Conservation (phyloP, 345 rosid species). For the Hibiscus syriacus region DNA sequence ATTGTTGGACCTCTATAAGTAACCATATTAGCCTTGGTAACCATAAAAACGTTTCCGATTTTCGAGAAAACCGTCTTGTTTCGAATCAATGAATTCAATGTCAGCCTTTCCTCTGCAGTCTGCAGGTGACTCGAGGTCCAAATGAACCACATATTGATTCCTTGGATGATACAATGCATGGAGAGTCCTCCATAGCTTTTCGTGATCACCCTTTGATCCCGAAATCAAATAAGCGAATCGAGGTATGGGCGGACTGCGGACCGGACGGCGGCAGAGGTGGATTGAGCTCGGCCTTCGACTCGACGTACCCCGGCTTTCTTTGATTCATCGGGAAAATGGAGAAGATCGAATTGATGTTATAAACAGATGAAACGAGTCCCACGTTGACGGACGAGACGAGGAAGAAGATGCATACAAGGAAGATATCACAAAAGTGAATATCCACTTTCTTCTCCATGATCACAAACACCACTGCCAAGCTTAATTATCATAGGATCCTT, state of each 20-base stretch:
- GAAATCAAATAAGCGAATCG: conserved; percentile 91
- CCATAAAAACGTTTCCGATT: conserved; percentile 78
- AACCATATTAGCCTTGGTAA: conserved; percentile 91
- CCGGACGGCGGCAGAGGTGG: conserved; percentile 21
- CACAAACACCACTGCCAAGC: conserved; percentile 50
- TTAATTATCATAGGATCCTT: no score
- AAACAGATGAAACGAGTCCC: conserved; percentile 70
- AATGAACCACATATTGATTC: conserved; percentile 85
- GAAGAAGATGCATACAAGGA: conserved; percentile 73
- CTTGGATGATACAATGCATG: conserved; percentile 85
- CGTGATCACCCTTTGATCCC: conserved; percentile 90
- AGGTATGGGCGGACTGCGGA: conserved; percentile 44
- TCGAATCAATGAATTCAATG: conserved; percentile 59
- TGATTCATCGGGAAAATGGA: conserved; percentile 57
- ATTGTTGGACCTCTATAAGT: conserved; percentile 97
- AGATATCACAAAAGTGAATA: conserved; percentile 77
- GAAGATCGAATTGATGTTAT: conserved; percentile 62
- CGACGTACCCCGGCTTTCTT: conserved; percentile 45
- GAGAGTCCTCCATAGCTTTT: conserved; percentile 95
- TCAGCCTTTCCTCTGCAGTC: conserved; percentile 77
- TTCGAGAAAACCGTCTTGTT: conserved; percentile 61
- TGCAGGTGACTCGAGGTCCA: conserved; percentile 85
- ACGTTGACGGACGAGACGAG: conserved; percentile 82
- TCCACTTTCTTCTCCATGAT: conserved; percentile 97
- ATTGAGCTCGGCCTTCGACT: conserved; percentile 39